Percentiles rank a stretch among this genome's conserved stretches.
These are phyloP conservation scores for Microstroma glucosiphilum DNA, from an alignment of 1,284 basidiomycete species.

Conservation along the genomic window DNA sequence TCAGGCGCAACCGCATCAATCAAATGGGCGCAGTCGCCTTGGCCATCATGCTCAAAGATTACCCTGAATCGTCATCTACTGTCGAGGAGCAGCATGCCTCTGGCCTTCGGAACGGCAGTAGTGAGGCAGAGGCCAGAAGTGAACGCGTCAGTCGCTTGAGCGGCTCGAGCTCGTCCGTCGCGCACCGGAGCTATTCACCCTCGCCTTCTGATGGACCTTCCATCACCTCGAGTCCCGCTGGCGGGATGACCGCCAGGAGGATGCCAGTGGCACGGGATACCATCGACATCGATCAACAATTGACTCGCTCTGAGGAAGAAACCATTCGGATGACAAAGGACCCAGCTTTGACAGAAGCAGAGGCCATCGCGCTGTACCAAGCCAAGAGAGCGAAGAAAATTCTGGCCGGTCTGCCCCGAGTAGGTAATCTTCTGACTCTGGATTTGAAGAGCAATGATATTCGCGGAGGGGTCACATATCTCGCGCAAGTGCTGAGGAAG, in stretches of 20 bases:
- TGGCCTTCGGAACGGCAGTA: background rate
- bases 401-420: constrained; percentile 64
- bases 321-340: constrained; percentile 19
- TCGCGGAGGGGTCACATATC: constrained; percentile 67
- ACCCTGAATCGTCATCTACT: constrained; percentile 4
- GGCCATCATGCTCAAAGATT: constrained; percentile 30
- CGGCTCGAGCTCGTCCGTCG: too few relatives aligned
- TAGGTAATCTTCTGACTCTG: constrained; percentile 77
- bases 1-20: constrained; percentile 37
- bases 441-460: constrained; percentile 90
- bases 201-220: constrained; percentile 33
- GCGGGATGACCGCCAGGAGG: constrained; percentile 33
- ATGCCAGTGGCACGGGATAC: constrained; percentile 19
- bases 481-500: constrained; percentile 89
- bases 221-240: constrained; percentile 36
- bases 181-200: constrained; percentile 27
- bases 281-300: constrained; percentile 3
- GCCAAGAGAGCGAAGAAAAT: constrained; percentile 35
- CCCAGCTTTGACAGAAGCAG: constrained; percentile 24
- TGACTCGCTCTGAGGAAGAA: constrained; percentile 25
- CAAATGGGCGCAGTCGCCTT: constrained; percentile 25
- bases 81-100: background rate
- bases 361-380: constrained; percentile 28
- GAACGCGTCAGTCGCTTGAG: too few relatives aligned
- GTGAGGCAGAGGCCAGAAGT: background rate